Evolutionary conservation across 345 rosid genomes (phyloP), one percentile per base, ranked within the genome.

Genomic region (Aurinia saxatilis): DNA sequence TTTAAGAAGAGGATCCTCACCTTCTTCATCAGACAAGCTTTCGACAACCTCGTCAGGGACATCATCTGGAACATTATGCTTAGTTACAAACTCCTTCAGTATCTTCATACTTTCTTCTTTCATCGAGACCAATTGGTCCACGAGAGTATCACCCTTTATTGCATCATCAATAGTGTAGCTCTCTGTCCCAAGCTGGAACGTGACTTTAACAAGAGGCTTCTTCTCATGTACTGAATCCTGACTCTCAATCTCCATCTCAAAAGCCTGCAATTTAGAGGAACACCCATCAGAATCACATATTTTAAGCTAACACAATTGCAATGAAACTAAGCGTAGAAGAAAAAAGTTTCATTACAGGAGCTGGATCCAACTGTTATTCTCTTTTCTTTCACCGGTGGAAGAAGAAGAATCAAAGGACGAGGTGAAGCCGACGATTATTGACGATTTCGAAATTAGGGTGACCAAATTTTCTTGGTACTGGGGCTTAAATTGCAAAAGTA

Each of bases 1-100:
- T 67, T 79, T 77, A 57, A 77, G 79, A 59, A 0, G 50, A 30
- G 52, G 31, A 65, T 47, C 65, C 10, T 76, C 57, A 40, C 71
- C 81, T 7, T 80, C 90, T 8, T 84, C 93, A 18, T 76, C 87
- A 0, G 87, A 85, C 18, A 84, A 65, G 70, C 60, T 57, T 68
- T 80, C 89, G 0, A 71, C 68, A 13, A 81, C 47, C 8, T 84
- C 93, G 17, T 92, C 96, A 14, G 87, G 93, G 17, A 87, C 88
- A 63, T 92, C 86, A 46, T 59, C 81, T 0, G 88, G 83, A 66
- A 83, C 91, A 64, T 92, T 89, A 68, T 92, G 86, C 40, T 73
- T 89, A 63, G 93, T 82, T 62, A 92, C 85, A 81, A 79, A 92
- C 38, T 89, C 93, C 78, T 85, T 92, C 35, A 88, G 70, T 45